These are phyloP conservation scores for Capsella bursapastoris DNA, from an alignment of 345 rosid species.

Conservation along the genomic window DNA sequence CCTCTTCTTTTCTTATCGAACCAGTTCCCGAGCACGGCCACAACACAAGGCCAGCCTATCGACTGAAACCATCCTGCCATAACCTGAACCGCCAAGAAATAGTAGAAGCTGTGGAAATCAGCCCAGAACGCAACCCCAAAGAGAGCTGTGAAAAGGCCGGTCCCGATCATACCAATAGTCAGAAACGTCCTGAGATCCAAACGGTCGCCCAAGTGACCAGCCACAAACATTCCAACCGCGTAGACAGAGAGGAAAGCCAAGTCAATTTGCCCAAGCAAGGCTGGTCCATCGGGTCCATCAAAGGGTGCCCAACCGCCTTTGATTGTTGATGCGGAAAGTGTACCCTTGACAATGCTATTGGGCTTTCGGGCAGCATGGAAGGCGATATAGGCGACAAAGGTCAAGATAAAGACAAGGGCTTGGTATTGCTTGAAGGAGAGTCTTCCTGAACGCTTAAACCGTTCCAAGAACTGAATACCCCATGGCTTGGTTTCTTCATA, in stretches of 20 bases:
- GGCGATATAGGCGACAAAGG: constrained; percentile 78
- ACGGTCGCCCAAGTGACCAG: constrained; percentile 95
- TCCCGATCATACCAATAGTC: constrained; percentile 88
- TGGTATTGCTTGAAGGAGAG: constrained; percentile 78
- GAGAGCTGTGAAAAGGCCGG: constrained; percentile 77
- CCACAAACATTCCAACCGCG: constrained; percentile 85
- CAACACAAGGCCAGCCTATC: constrained; percentile 99
- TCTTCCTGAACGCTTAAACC: constrained; percentile 49
- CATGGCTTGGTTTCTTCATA: constrained; percentile 60
- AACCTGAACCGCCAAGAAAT: constrained; percentile 71
- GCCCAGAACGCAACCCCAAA: constrained; percentile 89
- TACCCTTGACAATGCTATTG: constrained; percentile 86
- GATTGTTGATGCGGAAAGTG: constrained; percentile 67
- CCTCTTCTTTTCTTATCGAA: constrained; percentile 94
- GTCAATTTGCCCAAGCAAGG: constrained; percentile 86
- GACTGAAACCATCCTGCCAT: constrained; percentile 88
- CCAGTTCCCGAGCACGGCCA: constrained; percentile 95
- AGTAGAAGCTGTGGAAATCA: constrained; percentile 71
- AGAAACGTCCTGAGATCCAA: constrained; percentile 78
- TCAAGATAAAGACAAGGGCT: constrained; percentile 71
- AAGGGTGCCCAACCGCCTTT: constrained; percentile 93
- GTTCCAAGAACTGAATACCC: constrained; percentile 67
- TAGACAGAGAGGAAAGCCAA: constrained; percentile 81
- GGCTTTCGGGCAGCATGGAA: constrained; percentile 88
- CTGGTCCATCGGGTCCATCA: constrained; percentile 67